phyloP scores from a whole-genome alignment of 139 green algal genomes.

The Bryopsis sp. region DNA sequence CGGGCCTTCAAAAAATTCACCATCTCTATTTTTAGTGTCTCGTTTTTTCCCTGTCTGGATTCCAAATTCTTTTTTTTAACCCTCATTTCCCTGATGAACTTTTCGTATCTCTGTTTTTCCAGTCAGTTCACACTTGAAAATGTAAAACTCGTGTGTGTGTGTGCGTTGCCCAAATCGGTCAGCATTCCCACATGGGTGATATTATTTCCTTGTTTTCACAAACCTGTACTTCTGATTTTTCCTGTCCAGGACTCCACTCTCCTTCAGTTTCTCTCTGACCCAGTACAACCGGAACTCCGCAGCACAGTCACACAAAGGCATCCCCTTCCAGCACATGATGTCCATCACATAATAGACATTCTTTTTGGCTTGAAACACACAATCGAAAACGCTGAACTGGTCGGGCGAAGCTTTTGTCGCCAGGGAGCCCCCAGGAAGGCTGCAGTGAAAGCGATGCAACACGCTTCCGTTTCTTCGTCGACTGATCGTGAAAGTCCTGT shows the following conservation, averaged over 20 bases:
- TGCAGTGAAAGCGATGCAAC: constrained; percentile 48
- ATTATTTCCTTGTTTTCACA: neutral
- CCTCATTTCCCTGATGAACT: too few species aligned
- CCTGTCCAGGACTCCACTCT: constrained; percentile 22
- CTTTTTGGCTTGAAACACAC: constrained; percentile 54
- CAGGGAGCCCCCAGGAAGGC: constrained; percentile 40
- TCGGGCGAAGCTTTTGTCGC: constrained; percentile 18
- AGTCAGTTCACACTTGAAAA: too few species aligned
- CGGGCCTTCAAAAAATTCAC: too few species aligned
- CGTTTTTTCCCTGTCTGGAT: too few species aligned
- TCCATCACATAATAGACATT: constrained; percentile 59
- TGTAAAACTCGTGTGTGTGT: too few species aligned
- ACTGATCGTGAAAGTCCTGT: constrained; percentile 35
- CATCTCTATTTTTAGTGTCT: too few species aligned
- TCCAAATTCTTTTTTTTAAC: too few species aligned
- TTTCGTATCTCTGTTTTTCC: too few species aligned
- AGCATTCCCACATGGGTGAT: neutral
- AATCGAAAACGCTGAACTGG: constrained; percentile 72
- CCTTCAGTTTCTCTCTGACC: constrained; percentile 50
- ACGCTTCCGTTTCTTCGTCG: constrained; percentile 35
- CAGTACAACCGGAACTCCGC: constrained; percentile 80
- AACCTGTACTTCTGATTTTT: neutral
- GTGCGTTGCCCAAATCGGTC: too few species aligned
- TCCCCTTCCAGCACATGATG: constrained; percentile 79
- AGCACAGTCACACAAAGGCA: constrained; percentile 65